These are phyloP conservation scores for Suhomyces emberorum DNA, from an alignment of 805 yeast genomes.

Conservation along the genomic window DNA sequence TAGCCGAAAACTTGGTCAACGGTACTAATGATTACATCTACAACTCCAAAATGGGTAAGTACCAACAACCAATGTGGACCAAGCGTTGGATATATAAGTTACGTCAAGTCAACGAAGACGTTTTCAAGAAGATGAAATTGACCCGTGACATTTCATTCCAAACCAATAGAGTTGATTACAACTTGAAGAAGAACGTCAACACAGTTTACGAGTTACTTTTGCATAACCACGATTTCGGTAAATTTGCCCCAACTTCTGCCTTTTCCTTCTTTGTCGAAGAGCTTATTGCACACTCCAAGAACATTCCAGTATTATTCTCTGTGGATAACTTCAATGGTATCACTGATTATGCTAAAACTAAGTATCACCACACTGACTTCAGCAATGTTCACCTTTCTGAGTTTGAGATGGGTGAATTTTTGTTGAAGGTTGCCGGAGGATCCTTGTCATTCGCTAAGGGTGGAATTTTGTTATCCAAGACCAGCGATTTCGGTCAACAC, in stretches of 20 bases:
- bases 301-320: constrained; percentile 60
- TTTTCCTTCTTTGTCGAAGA: constrained; percentile 56
- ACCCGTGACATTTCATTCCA: constrained; percentile 31
- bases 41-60: constrained; percentile 46
- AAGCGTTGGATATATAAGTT: constrained; percentile 54
- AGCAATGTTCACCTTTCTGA: constrained; percentile 54
- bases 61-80: constrained; percentile 78
- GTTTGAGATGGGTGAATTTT: constrained; percentile 59
- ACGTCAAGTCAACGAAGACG: constrained; percentile 32
- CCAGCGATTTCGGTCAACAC: constrained; percentile 50
- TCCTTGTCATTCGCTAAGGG: constrained; percentile 52
- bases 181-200: constrained; percentile 32
- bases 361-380: constrained; percentile 57
- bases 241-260: constrained; percentile 39
- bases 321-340: constrained; percentile 74
- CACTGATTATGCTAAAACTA: constrained; percentile 51
- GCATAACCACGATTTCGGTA: constrained; percentile 37
- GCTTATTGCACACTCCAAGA: constrained; percentile 44
- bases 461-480: constrained; percentile 61
- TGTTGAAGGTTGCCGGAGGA: constrained; percentile 57
- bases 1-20: constrained; percentile 58
- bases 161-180: constrained; percentile 29
- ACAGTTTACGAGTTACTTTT: constrained; percentile 20
- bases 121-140: constrained; percentile 33
- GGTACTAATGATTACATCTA: constrained; percentile 69